A percentile compares a stretch with the other conserved stretches of the same genome.
These are phyloP conservation scores for Coemansia sp. DNA, from an alignment of 192 early-diverging fungal species.

Conservation along the genomic window DNA sequence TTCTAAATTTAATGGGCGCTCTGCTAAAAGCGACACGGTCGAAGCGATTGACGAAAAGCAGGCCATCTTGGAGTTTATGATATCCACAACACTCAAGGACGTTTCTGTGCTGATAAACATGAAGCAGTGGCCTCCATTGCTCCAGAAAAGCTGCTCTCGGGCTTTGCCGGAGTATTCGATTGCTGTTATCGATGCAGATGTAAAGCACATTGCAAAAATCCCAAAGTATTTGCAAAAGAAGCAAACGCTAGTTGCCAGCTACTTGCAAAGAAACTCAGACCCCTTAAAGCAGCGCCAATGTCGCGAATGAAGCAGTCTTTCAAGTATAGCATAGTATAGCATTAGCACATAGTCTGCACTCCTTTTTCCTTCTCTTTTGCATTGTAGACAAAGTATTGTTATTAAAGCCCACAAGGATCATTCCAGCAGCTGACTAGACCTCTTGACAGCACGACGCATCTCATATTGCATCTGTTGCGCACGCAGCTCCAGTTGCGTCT, in stretches of 20 bases:
- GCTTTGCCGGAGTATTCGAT: constrained; percentile 36
- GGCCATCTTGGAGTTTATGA: constrained; percentile 62
- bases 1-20: constrained; percentile 10
- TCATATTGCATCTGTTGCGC: constrained; percentile 52
- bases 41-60: constrained; percentile 39
- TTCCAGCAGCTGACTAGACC: neutral
- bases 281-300: constrained; percentile 21
- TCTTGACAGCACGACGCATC: constrained; percentile 39
- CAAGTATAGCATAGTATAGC: neutral
- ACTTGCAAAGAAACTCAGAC: constrained; percentile 25
- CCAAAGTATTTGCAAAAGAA: constrained; percentile 58
- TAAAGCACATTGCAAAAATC: constrained; percentile 64
- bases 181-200: constrained; percentile 70
- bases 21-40: neutral
- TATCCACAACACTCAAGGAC: constrained; percentile 78
- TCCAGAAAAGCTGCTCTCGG: neutral
- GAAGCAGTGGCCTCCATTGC: constrained; percentile 15
- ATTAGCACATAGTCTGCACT: neutral
- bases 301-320: constrained; percentile 14
- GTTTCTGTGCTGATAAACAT: constrained; percentile 66
- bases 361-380: too few species aligned
- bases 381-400: neutral
- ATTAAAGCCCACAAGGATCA: neutral
- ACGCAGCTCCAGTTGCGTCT: constrained; percentile 46
- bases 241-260: constrained; percentile 58